phyloP scores from a whole-genome alignment of 495 filamentous ascomycete genomes.

The Talaromyces ruber region DNA sequence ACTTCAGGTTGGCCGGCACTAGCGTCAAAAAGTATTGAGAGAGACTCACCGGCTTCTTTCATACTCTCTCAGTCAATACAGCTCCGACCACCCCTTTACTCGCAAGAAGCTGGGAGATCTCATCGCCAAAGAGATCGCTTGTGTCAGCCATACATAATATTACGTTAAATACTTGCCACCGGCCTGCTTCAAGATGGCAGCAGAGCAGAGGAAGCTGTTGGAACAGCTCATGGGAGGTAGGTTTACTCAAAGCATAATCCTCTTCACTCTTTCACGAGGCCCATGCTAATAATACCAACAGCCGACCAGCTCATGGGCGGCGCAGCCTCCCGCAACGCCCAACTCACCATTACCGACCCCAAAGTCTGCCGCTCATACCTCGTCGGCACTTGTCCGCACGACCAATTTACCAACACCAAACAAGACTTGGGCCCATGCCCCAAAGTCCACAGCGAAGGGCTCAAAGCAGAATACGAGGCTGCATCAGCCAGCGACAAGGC shows the following conservation, averaged over 20 bases:
- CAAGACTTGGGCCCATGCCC: constrained; percentile 90
- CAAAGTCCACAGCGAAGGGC: constrained; percentile 79
- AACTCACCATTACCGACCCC: constrained; percentile 81
- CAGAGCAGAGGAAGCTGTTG: constrained; percentile 91
- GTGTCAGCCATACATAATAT: not conserved
- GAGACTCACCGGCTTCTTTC: no score
- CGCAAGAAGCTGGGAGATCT: not conserved
- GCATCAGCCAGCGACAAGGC: constrained; percentile 57
- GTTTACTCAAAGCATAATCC: constrained; percentile 7
- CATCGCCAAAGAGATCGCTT: not conserved
- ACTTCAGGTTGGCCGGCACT: constrained; percentile 16
- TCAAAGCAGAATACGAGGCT: constrained; percentile 79
- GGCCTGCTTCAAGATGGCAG: constrained; percentile 54
- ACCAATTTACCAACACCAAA: constrained; percentile 99
- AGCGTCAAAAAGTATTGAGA: constrained; percentile 12
- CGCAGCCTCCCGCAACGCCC: constrained; percentile 59
- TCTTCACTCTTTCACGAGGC: not conserved
- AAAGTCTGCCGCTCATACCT: constrained; percentile 96
- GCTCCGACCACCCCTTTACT: not conserved
- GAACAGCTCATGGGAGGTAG: constrained; percentile 66
- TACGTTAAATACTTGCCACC: not conserved
- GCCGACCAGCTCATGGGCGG: constrained; percentile 79
- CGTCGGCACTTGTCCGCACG: constrained; percentile 90
- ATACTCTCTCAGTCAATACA: not conserved
- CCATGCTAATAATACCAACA: constrained; percentile 11